These are phyloP conservation scores for Diospyros kaki DNA, from an alignment of 148 eudicot species.

Conservation along the genomic window DNA sequence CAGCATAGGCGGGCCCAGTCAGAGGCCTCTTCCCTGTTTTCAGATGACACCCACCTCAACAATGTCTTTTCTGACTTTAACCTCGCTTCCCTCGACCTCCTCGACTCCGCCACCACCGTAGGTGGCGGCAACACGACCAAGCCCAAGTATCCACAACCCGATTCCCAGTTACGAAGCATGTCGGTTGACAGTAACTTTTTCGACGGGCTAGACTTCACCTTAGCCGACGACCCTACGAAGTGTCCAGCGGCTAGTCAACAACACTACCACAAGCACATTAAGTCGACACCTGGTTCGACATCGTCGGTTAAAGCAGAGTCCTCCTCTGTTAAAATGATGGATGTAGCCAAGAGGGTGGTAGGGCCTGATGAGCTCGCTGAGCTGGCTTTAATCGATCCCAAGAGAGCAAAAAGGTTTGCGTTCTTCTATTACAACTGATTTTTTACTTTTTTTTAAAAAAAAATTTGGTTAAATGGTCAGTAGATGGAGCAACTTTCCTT, in stretches of 20 bases:
- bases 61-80: conserved; percentile 43
- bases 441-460: too few species aligned
- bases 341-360: conserved; percentile 59
- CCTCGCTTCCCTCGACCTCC: conserved; percentile 37
- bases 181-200: conserved; percentile 82
- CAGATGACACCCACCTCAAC: conserved; percentile 52
- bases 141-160: conserved; percentile 3
- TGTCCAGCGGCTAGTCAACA: conserved; percentile 17
- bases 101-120: conserved; percentile 18
- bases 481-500: too few species aligned
- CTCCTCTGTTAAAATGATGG: conserved; percentile 19
- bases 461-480: too few species aligned
- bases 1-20: conserved; percentile 80
- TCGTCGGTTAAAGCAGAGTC: conserved; percentile 51
- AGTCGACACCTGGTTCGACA: conserved; percentile 58
- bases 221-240: conserved; percentile 11
- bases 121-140: conserved; percentile 25
- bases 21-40: conserved; percentile 62
- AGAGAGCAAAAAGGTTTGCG: conserved; percentile 70
- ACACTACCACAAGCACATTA: conserved; percentile 41
- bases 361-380: conserved; percentile 68
- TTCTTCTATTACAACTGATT: too few species aligned
- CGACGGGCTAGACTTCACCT: conserved; percentile 46
- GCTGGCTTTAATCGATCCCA: conserved; percentile 79
- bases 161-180: conserved; percentile 45